phyloP scores from a whole-genome alignment of 23 red algal species.

The Pyropia haitanensis region DNA sequence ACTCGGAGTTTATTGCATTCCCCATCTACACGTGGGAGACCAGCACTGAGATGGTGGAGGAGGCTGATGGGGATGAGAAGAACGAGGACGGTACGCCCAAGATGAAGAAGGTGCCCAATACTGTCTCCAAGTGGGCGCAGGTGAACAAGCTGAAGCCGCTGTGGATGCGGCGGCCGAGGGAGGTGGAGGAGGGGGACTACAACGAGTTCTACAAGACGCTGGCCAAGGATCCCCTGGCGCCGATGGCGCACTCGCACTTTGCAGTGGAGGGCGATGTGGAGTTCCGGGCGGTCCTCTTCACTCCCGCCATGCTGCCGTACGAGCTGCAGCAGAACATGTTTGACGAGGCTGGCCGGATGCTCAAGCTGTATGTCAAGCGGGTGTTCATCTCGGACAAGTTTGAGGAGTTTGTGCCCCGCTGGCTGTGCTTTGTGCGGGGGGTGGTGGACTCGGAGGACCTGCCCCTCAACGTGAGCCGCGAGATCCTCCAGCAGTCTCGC shows the following conservation, averaged over 20 bases:
- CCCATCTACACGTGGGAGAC: conserved; percentile 77
- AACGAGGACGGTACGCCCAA: conserved; percentile 69
- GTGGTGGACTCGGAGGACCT: conserved; percentile 96
- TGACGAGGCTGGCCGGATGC: conserved; percentile 39
- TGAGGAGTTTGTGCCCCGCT: conserved; percentile 87
- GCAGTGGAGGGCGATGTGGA: conserved; percentile 96
- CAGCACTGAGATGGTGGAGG: conserved; percentile 74
- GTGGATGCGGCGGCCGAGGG: conserved; percentile 88
- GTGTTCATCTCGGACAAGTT: conserved; percentile 99
- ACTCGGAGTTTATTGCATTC: conserved; percentile 95
- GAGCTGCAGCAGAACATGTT: conserved; percentile 98
- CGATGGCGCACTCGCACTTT: conserved; percentile 84
- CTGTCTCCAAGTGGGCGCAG: conserved; percentile 59
- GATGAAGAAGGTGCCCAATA: conserved; percentile 75
- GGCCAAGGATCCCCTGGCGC: conserved; percentile 54
- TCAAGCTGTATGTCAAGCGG: conserved; percentile 89
- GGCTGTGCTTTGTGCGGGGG: conserved; percentile 80
- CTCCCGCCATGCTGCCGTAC: conserved; percentile 66
- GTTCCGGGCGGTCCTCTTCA: conserved; percentile 83
- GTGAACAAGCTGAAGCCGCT: conserved; percentile 94
- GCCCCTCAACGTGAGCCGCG: conserved; percentile 91
- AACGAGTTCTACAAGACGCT: conserved; percentile 96
- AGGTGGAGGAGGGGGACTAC: conserved; percentile 79
- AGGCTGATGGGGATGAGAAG: conserved; percentile 83
- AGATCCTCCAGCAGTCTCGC: conserved; percentile 91